Base-by-base conservation (phyloP, 2,329 filamentous ascomycete genomes). In the Pleurostoma richardsiae region DNA sequence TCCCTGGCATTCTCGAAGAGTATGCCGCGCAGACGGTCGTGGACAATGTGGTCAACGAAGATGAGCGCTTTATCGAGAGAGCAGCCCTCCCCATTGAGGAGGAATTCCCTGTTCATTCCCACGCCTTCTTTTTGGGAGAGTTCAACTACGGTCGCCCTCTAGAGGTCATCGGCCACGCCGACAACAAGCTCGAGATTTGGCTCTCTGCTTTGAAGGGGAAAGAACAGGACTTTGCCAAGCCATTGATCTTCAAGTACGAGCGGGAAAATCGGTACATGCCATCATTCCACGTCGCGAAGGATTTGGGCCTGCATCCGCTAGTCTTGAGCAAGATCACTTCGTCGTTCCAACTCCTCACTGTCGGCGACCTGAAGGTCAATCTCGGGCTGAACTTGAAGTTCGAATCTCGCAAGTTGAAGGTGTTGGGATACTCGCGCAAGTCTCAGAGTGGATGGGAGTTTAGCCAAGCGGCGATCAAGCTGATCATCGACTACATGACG, bases 321-420 rank as follows among this genome's bases (percentile, higher is more conserved):
- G 87, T 94, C 3, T 73, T 99, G 30, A 95, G 91, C 67, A 99
- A 96, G 74, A 88, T 99, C 58, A 97, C 94, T 0, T 95, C 94
- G 2, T 91, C 92, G 0, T 97, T 95, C 65, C 87, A 85, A 46
- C 88, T 99, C 48, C 82, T 82, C 47, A 79, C 70, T 19, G 82
- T 92, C 4, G 89, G 89, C 48, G 90, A 88, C 28, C 74, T 90
- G 49, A 87, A 88, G 57, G 77, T 96, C 52, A 99, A 99, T 58
- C 73, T 99, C 28, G 94, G 94, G 0, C 75, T 99, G 51, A 99
- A 99, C 60, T 77, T 99, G 55, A 99, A 99, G 65, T 99, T 99
- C 50, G 94, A 99, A 63, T 89, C 83, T 3, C 92, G 89, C 69
- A 96, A 96, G 68, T 79, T 91, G 56, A 99, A 99, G 70, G 94